These are phyloP conservation scores for Paraleonurus japonicus DNA, from an alignment of 257 asterid species.

Conservation along the genomic window DNA sequence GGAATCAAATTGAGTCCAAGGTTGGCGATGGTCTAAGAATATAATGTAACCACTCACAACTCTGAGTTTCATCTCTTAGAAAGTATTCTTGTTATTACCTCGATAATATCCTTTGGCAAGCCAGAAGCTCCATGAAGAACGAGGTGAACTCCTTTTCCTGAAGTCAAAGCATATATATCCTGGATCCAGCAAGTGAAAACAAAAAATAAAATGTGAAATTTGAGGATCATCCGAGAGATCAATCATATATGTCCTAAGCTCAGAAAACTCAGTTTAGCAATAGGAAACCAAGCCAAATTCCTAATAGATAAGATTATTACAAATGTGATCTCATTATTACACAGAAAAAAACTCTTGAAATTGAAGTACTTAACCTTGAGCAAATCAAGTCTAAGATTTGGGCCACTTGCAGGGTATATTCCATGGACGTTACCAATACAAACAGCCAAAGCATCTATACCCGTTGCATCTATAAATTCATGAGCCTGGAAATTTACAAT, in stretches of 20 bases:
- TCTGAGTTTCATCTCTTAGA: not conserved
- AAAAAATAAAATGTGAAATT: not conserved
- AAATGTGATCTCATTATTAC: not conserved
- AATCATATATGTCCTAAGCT: not conserved
- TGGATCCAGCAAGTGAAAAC: conserved; percentile 28
- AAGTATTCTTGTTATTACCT: conserved; percentile 44
- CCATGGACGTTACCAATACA: conserved; percentile 98
- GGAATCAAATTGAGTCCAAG: no score
- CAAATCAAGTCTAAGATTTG: conserved; percentile 85
- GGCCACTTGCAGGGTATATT: conserved; percentile 83
- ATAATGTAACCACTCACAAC: not conserved
- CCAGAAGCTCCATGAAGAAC: conserved; percentile 99
- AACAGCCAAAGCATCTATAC: conserved; percentile 94
- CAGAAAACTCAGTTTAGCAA: not conserved
- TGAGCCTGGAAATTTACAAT: conserved; percentile 65
- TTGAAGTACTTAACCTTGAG: conserved; percentile 60
- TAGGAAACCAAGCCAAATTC: not conserved
- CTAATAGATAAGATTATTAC: not conserved
- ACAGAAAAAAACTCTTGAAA: conserved; percentile 15
- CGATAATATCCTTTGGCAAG: conserved; percentile 62
- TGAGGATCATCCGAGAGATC: not conserved
- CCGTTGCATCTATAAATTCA: conserved; percentile 81
- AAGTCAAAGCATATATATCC: conserved; percentile 72
- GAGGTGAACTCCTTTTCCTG: conserved; percentile 67
- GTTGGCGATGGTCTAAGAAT: no score